A percentile compares a stretch with the other conserved stretches of the same genome.
Conservation (phyloP, 1,284 basidiomycete species). For the Golubevia pallescens region DNA sequence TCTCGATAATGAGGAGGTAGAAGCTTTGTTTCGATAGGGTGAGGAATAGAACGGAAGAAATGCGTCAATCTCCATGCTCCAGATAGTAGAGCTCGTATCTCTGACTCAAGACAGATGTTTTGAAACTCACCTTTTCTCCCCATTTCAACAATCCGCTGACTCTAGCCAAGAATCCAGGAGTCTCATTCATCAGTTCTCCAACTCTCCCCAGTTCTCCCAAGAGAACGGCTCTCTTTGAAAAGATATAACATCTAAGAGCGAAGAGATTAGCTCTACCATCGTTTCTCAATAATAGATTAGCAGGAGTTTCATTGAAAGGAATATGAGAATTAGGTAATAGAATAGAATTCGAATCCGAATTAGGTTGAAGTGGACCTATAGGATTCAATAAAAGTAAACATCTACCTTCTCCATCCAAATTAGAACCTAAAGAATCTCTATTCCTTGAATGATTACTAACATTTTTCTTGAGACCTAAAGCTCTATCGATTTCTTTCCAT, state of each 20-base stretch:
- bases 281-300: conserved; percentile 27
- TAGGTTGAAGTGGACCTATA: not conserved
- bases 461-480: conserved; percentile 19
- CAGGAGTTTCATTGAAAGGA: not conserved
- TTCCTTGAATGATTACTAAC: not conserved
- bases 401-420: not conserved
- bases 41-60: not conserved
- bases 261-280: conserved; percentile 40
- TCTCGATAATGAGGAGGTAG: conserved; percentile 34
- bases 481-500: conserved; percentile 45
- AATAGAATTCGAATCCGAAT: conserved; percentile 4
- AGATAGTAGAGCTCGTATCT: not conserved
- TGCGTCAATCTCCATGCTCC: not conserved
- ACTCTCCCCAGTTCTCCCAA: conserved; percentile 49
- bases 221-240: conserved; percentile 41
- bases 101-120: conserved; percentile 1
- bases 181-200: conserved; percentile 45
- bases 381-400: not conserved
- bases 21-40: conserved; percentile 6
- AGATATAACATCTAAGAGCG: conserved; percentile 56
- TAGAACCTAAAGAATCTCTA: not conserved
- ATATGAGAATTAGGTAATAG: conserved; percentile 1
- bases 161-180: conserved; percentile 40
- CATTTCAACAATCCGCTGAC: conserved; percentile 29
- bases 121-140: conserved; percentile 9